These are phyloP conservation scores for Nothopassalora personata DNA, from an alignment of 2,329 filamentous ascomycete genomes.

Conservation along the genomic window DNA sequence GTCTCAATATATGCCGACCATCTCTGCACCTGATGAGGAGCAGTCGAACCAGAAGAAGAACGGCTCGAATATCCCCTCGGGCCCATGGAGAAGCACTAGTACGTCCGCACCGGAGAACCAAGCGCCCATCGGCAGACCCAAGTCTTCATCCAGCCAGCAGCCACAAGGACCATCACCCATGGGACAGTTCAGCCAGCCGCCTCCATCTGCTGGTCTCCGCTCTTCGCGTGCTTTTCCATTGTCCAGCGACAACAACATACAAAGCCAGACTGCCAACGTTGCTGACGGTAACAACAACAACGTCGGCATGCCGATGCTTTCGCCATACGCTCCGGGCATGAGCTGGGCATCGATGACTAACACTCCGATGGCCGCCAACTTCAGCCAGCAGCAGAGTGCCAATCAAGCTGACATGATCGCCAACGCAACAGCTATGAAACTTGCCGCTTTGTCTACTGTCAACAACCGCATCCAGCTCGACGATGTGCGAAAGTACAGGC, in stretches of 20 bases:
- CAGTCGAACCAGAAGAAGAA: constrained; percentile 46
- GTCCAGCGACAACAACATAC: constrained; percentile 63
- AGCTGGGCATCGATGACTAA: constrained; percentile 99
- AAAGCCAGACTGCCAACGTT: constrained; percentile 61
- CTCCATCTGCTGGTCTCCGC: constrained; percentile 67
- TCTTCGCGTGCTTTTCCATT: constrained; percentile 70
- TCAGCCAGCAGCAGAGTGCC: constrained; percentile 53
- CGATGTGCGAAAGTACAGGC: constrained; percentile 92
- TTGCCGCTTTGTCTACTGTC: constrained; percentile 91
- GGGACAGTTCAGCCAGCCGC: constrained; percentile 89
- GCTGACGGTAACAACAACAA: constrained; percentile 38
- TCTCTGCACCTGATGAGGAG: constrained; percentile 62
- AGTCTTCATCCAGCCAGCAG: constrained; percentile 70
- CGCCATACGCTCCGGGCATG: constrained; percentile 74
- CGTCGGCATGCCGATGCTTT: constrained; percentile 68
- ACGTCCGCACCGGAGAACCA: constrained; percentile 43
- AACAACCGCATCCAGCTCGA: constrained; percentile 97
- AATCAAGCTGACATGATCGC: constrained; percentile 95
- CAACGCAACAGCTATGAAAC: constrained; percentile 97
- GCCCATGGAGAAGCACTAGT: constrained; percentile 66
- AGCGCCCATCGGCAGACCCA: constrained; percentile 59
- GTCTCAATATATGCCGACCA: constrained; percentile 63
- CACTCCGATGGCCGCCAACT: constrained; percentile 89
- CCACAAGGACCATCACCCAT: constrained; percentile 58
- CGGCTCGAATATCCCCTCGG: constrained; percentile 62